Conservation (phyloP, 176 grass and related monocot genomes). For the Tillandsia leiboldiana region DNA sequence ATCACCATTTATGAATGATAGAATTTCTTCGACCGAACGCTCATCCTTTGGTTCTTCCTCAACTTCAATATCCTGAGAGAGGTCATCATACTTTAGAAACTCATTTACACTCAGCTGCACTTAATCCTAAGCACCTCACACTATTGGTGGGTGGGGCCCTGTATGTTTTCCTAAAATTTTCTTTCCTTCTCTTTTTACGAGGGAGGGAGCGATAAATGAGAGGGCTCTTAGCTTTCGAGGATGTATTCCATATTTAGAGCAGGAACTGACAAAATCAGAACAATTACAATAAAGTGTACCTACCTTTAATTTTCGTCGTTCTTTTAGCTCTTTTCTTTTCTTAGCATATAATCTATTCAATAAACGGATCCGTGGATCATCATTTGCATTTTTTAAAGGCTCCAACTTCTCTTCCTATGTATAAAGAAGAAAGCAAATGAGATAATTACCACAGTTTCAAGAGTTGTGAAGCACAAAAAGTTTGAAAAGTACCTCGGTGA, state of each 20-base stretch:
- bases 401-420: conserved; percentile 99
- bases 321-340: conserved; percentile 93
- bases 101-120: not conserved
- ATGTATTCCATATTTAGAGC: not conserved
- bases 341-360: conserved; percentile 97
- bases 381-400: conserved; percentile 95
- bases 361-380: conserved; percentile 90
- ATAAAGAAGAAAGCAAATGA: conserved; percentile 2
- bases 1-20: conserved; percentile 99
- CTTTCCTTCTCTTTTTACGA: no score
- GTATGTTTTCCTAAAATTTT: no score
- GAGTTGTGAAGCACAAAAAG: conserved; percentile 8
- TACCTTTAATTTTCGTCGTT: conserved; percentile 91
- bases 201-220: no score
- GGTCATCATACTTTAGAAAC: conserved; percentile 12
- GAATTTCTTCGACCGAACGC: conserved; percentile 90
- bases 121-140: conserved; percentile 8
- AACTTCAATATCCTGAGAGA: conserved; percentile 69
- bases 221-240: not conserved
- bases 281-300: not conserved
- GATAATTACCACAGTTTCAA: not conserved
- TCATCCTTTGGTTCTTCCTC: conserved; percentile 79
- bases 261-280: not conserved
- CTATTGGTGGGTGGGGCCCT: no score
- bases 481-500: conserved; percentile 58